A percentile compares a stretch with the other conserved stretches of the same genome.
These are phyloP conservation scores for Volvox reticuliferus DNA, from an alignment of 139 green algal genomes.

Conservation along the genomic window DNA sequence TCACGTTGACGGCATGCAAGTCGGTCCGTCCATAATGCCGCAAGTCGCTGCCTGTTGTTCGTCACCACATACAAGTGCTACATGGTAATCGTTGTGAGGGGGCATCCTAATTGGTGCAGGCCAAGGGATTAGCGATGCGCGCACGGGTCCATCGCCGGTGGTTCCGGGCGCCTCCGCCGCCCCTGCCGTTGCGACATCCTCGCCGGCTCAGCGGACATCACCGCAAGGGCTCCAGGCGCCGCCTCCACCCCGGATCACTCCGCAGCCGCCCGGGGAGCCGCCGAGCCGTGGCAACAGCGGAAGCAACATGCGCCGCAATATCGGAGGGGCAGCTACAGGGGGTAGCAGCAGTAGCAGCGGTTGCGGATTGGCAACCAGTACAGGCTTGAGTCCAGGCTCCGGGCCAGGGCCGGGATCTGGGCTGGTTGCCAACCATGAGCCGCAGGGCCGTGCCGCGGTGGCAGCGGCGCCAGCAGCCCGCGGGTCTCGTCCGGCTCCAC, in stretches of 20 bases:
- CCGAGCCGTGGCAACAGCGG: neutral
- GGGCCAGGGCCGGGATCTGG: neutral
- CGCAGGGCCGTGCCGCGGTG: neutral
- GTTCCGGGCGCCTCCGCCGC: neutral
- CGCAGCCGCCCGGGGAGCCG: neutral
- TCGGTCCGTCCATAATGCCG: no score
- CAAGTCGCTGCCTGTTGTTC: no score
- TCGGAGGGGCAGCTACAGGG: neutral
- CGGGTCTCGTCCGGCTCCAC: neutral
- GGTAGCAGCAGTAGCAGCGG: neutral
- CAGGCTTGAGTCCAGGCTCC: neutral
- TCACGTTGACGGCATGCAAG: no score
- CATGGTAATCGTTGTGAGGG: no score
- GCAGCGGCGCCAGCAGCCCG: neutral
- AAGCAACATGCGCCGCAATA: neutral
- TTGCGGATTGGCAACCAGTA: neutral
- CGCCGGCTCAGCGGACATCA: neutral
- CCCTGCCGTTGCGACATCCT: neutral
- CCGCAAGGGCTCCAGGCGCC: neutral
- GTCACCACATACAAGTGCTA: no score
- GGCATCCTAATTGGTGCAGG: no score
- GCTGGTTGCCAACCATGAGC: neutral
- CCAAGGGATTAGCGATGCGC: no score
- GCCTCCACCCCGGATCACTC: neutral
- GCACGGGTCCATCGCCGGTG: neutral